Evolutionary conservation across 169 alveolate species (phyloP), one percentile per base, ranked within the genome.

Genomic region (Cryptosporidium felis): DNA sequence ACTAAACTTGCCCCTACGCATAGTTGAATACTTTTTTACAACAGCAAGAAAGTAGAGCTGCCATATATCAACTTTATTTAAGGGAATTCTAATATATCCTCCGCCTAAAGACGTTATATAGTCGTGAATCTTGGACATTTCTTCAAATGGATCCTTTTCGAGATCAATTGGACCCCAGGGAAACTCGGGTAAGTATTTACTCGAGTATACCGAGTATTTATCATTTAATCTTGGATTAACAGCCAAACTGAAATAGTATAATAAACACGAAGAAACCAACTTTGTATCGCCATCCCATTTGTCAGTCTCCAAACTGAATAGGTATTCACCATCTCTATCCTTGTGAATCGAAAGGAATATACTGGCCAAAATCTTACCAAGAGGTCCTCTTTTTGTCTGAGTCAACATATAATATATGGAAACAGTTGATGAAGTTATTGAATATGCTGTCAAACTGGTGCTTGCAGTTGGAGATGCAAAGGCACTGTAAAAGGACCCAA

Each of bases 401-500:
- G 85, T n/a, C 2, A 74, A 36, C 85, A 74, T 74, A 42, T 74
- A 74, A 74, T 36, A 36, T 51, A 74, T 9, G 21, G 74, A 38
- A 34, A 56, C 67, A 21, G 74, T 74, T 5, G 74, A 32, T 0
- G 85, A 74, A 36, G 62, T 67, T 8, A 56, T 34, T 9, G 74
- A 53, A 18, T 74, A 74, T 2, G 67, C 65, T 34, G 85, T 74
- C 34, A 74, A 26, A 34, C 67, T 53, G 5, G 85, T 74, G 46
- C 85, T 74, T 0, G 41, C 59, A 14, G 74, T 21, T 53, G 85
- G 85, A 74, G 85, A 74, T 53, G 85, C 85, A 21, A 53, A 36
- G 5, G 85, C 85, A 74, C 85, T 74, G 56, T 74, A 74, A 28
- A 74, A 74, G 1, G n/a, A n/a, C n/a, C n/a, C n/a, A n/a, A n/a